phyloP scores from a whole-genome alignment of 129 eudicot species.

The Flaveria sonorensis region DNA sequence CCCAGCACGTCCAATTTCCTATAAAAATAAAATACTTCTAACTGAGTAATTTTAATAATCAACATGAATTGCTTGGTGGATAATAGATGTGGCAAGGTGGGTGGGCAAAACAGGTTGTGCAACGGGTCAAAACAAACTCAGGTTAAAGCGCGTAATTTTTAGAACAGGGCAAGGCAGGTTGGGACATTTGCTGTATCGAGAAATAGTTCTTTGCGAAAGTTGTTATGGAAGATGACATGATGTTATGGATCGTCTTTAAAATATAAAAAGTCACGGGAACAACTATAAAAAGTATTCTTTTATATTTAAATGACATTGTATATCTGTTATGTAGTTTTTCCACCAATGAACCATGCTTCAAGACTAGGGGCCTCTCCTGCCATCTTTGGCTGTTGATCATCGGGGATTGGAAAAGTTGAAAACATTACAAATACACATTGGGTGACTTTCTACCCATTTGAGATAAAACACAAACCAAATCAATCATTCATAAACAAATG shows the following conservation, averaged over 20 bases:
- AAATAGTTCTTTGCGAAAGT: no score
- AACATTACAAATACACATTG: not conserved
- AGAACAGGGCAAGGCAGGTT: not conserved
- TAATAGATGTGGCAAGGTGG: not conserved
- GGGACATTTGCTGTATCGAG: no score
- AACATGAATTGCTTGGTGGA: conserved; percentile 2
- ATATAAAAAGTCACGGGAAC: no score
- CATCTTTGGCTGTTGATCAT: no score
- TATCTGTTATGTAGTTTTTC: no score
- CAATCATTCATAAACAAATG: not conserved
- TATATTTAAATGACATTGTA: no score
- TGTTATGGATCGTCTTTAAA: no score
- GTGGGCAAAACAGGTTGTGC: not conserved
- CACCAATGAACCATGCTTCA: no score
- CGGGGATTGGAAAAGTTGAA: not conserved
- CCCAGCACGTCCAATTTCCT: conserved; percentile 99
- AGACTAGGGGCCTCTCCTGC: no score
- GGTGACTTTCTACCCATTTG: not conserved
- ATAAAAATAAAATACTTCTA: conserved; percentile 10
- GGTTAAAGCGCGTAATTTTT: not conserved
- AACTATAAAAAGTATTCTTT: no score
- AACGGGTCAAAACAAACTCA: not conserved
- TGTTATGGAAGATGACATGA: no score
- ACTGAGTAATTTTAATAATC: not conserved
- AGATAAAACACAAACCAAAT: conserved; percentile 13